Base-by-base conservation (phyloP, 2,329 filamentous ascomycete genomes). In the Botrytis porri region DNA sequence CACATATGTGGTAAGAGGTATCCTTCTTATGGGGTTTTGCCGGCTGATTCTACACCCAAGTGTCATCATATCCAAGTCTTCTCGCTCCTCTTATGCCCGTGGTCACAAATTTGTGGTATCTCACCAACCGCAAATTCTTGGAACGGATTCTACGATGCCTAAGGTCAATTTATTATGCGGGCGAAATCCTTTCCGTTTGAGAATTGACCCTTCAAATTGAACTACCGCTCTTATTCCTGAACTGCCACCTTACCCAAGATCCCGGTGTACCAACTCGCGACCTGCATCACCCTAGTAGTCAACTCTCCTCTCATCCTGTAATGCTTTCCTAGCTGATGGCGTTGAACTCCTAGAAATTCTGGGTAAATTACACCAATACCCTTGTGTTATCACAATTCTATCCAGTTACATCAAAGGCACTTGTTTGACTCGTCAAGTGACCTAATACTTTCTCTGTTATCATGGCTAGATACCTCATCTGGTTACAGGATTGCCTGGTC, bases 351-450 rank as follows among this genome's bases (percentile, higher is more conserved):
- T 48, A 9, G 12, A 39, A 48, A 35, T 51, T 41, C 48, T 32
- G n/a, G 25, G 54, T 29, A 37, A 35, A 60, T 32, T 60, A 5
- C 20, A 51, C 14, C 14, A 60, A 20, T 22, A 60, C 16, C 16
- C 45, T 5, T 35, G 35, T 63, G 69, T 61, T 67, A 59, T 43
- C 48, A 69, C 43, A n/a, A 63, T 22, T 73, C 57, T 73, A 71
- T 70, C 76, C 77, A 77, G 65, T 76, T 76, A 76, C 37, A 74
- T 41, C 67, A 37, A 32, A 67, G 71, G 54, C 61, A 76, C 25
- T 22, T 32, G 32, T 64, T 77, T 77, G 75, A 75, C 51, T 78
- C 76, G 78, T 75, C 54, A 61, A 63, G 73, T 73, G 74, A 73
- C 64, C 70, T 69, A 66, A 65, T 77, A 74, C 73, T 74, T 76